Evolutionary conservation across 192 early-diverging fungal genomes (phyloP).

Genomic region (Umbelopsis isabellina): DNA sequence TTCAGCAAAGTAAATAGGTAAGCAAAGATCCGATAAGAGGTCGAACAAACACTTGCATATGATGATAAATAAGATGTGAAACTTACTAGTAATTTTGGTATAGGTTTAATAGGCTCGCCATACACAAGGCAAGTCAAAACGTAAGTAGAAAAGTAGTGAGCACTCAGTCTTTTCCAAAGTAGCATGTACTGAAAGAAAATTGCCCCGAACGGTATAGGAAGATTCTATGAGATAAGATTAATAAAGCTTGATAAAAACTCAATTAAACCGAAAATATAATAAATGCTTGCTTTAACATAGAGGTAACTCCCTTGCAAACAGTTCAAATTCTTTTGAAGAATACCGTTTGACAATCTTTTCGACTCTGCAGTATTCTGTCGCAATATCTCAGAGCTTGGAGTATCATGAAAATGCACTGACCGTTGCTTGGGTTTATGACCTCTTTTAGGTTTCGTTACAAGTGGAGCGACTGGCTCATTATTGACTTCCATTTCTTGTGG

Average conservation of each 20-base stretch:
- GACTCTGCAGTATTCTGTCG: not conserved
- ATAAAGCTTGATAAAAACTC: not conserved
- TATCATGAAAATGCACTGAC: constrained; percentile 12
- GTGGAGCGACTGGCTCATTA: not conserved
- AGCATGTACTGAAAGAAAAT: constrained; percentile 95
- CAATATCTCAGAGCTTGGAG: not conserved
- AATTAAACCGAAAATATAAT: too few species aligned
- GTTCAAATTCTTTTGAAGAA: constrained; percentile 10
- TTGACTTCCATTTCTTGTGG: not conserved
- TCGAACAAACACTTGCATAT: not conserved
- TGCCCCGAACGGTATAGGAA: constrained; percentile 70
- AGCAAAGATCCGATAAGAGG: not conserved
- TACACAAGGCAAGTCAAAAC: constrained; percentile 76
- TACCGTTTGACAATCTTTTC: constrained; percentile 1
- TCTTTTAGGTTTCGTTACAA: not conserved
- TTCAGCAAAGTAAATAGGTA: not conserved
- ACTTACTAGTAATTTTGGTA: constrained; percentile 67
- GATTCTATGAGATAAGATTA: constrained; percentile 47
- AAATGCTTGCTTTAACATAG: constrained; percentile 35
- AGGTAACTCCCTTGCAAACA: constrained; percentile 37
- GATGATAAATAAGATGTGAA: constrained; percentile 20
- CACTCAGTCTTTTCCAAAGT: constrained; percentile 76
- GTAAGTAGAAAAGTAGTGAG: constrained; percentile 78
- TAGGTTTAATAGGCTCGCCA: constrained; percentile 79
- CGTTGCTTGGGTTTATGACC: constrained; percentile 21